Conservation (phyloP, 2,329 filamentous ascomycete genomes). For the Alternaria sp. region DNA sequence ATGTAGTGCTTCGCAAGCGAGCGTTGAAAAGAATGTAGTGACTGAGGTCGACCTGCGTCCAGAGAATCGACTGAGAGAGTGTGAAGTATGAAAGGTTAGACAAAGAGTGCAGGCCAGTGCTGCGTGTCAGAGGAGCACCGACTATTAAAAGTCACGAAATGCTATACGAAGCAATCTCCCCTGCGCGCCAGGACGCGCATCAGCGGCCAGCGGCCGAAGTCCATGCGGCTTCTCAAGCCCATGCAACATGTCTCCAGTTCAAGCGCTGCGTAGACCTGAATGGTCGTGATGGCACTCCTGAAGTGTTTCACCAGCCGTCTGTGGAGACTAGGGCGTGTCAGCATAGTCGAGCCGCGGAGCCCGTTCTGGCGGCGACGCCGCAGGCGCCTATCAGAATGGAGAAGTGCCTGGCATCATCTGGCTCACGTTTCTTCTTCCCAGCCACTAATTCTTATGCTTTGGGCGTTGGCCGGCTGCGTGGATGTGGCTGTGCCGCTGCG, state of each 20-base stretch:
- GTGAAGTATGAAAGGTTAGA: slow-evolving; percentile 35
- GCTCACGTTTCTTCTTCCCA: slow-evolving; percentile 32
- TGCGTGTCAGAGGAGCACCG: slow-evolving; percentile 20
- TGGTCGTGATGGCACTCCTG: slow-evolving; percentile 33
- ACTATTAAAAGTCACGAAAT: slow-evolving; percentile 36
- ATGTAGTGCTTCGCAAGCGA: slow-evolving; percentile 36
- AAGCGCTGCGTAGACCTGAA: slow-evolving; percentile 23
- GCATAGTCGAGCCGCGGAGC: slow-evolving; percentile 29
- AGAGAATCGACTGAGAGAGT: slow-evolving; percentile 29
- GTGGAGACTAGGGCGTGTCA: slow-evolving; percentile 46
- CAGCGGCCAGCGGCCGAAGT: slow-evolving; percentile 23
- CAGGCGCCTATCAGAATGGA: slow-evolving; percentile 27
- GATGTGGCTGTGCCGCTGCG: slow-evolving; percentile 9
- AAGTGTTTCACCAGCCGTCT: slow-evolving; percentile 42
- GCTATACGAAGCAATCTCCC: slow-evolving; percentile 34
- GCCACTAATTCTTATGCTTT: slow-evolving; percentile 36
- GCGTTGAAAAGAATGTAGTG: slow-evolving; percentile 28
- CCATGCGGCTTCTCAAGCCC: slow-evolving; percentile 28
- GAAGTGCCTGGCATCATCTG: slow-evolving; percentile 34
- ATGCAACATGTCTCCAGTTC: slow-evolving; percentile 32
- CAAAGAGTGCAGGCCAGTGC: slow-evolving; percentile 27
- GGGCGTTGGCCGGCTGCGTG: not conserved
- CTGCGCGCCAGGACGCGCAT: slow-evolving; percentile 12
- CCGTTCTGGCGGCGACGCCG: slow-evolving; percentile 12
- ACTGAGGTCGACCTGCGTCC: slow-evolving; percentile 43